Percentiles rank a stretch among this genome's conserved stretches.
Evolutionary conservation across 805 yeast species (phyloP).

Genomic region (Ogataea nonfermentans): DNA sequence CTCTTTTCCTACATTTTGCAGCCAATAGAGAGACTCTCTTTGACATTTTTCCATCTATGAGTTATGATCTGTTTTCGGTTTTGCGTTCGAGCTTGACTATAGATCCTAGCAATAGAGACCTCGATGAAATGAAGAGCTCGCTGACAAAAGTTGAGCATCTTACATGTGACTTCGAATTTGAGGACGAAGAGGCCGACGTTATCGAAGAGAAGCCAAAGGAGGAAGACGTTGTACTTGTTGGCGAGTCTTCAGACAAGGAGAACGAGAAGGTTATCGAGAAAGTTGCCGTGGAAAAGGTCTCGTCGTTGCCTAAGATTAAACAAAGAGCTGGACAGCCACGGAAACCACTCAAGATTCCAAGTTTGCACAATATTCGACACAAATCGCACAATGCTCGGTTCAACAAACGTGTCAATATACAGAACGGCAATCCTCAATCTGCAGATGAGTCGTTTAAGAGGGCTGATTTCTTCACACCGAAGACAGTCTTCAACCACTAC

Average conservation of each 20-base stretch:
- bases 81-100: constrained; percentile 74
- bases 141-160: constrained; percentile 59
- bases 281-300: constrained; percentile 4
- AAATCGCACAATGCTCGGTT: constrained; percentile 24
- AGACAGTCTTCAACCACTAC: constrained; percentile 66
- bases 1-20: constrained; percentile 80
- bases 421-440: constrained; percentile 1
- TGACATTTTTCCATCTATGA: constrained; percentile 88
- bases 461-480: constrained; percentile 77
- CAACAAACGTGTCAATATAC: constrained; percentile 14
- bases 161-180: constrained; percentile 78
- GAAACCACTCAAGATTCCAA: constrained; percentile 32
- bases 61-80: constrained; percentile 82
- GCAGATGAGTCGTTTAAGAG: constrained; percentile 40
- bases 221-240: constrained; percentile 4
- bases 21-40: constrained; percentile 84
- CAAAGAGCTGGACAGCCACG: constrained; percentile 24
- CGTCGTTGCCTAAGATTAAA: constrained; percentile 13
- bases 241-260: constrained; percentile 25
- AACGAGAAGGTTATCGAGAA: constrained; percentile 19
- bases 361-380: constrained; percentile 17
- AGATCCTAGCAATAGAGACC: constrained; percentile 82
- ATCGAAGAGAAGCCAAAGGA: constrained; percentile 21
- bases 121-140: constrained; percentile 58
- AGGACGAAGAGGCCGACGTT: constrained; percentile 26